Percentiles rank a stretch among this genome's conserved stretches.
Evolutionary conservation across 106 monocot genomes (phyloP).

Genomic region (Dendrobium officinale): DNA sequence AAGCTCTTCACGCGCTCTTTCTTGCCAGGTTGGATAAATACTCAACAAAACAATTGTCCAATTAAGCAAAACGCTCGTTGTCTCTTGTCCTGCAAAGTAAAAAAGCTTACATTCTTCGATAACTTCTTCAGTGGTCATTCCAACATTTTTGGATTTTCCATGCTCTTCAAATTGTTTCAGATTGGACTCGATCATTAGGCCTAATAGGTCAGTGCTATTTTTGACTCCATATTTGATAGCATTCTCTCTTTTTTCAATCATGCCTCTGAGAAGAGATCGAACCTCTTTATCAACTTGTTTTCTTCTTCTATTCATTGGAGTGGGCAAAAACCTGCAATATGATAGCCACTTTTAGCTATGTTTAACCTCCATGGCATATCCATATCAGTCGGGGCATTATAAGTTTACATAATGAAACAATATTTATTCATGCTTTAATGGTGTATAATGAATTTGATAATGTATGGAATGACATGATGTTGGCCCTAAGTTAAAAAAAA

Average conservation of each 20-base stretch:
- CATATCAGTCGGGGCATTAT: too few species aligned
- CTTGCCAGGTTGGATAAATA: slow-evolving; percentile 61
- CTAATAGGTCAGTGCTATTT: slow-evolving; percentile 35
- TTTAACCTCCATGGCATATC: too few species aligned
- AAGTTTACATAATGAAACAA: too few species aligned
- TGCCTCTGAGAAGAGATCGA: neutral
- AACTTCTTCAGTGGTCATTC: slow-evolving; percentile 47
- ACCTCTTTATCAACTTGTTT: slow-evolving; percentile 1
- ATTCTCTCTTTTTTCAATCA: slow-evolving; percentile 43
- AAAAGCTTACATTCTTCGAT: slow-evolving; percentile 77
- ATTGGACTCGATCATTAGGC: slow-evolving; percentile 53
- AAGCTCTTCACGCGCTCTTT: slow-evolving; percentile 63
- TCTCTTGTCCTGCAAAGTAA: slow-evolving; percentile 77
- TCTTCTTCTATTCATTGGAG: slow-evolving; percentile 1
- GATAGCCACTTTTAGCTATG: neutral
- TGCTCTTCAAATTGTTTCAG: slow-evolving; percentile 15
- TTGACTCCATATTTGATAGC: slow-evolving; percentile 23
- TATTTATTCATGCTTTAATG: too few species aligned
- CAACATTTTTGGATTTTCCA: slow-evolving; percentile 19
- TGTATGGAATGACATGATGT: too few species aligned
- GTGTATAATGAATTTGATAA: too few species aligned
- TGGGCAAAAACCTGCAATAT: slow-evolving; percentile 6
- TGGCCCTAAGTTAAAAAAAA: too few species aligned
- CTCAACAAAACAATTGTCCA: slow-evolving; percentile 59
- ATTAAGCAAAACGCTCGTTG: slow-evolving; percentile 46